Base-by-base conservation (phyloP, 129 eudicot genomes). In the Flaveria sonorensis region DNA sequence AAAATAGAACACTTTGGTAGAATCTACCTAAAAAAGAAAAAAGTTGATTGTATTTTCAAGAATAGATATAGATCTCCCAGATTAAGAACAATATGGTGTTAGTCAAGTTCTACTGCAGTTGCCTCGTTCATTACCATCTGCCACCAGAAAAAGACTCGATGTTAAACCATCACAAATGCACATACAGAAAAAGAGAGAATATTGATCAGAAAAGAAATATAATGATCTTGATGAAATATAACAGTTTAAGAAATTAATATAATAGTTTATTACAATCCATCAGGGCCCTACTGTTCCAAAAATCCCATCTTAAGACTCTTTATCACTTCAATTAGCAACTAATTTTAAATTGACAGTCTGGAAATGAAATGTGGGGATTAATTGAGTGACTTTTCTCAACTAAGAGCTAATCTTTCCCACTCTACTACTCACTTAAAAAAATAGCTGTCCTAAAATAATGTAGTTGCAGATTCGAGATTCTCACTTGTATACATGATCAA, bases 81-180 rank as follows among this genome's bases (percentile, higher is more conserved):
- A 70, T 32, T 11, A 16, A 73, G 7, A 53, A 28, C 24, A 21
- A 65, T 39, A 48, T 42, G 64, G 66, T 53, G 59, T 81, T 88
- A 86, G 81, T 86, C 96, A 60, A 67, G 81, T 23, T 78, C 90
- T n/a, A 79, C n/a, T n/a, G 86, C 20, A 36, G 71, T 67, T 65
- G 65, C 81, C 53, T 84, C 91, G 39, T 70, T 88, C 75, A 81
- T 83, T 76, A 88, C 96, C 88, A 90, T 88, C 93, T 88, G 93
- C 19, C 75, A 78, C 39, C 53, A 70, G 24, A 81, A 76, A 85
- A 28, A 16, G 23, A 7, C 36, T 14, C n/a, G 1, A 45, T 47
- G 71, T 78, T 30, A 56, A 40, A 53, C 18, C 24, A 70, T 55
- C 60, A 57, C 14, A 53, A 24, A 51, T 52, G 23, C 10, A 23